Evolutionary conservation across 306 rosid genomes (phyloP).

Genomic region (Quercus agrifolia): DNA sequence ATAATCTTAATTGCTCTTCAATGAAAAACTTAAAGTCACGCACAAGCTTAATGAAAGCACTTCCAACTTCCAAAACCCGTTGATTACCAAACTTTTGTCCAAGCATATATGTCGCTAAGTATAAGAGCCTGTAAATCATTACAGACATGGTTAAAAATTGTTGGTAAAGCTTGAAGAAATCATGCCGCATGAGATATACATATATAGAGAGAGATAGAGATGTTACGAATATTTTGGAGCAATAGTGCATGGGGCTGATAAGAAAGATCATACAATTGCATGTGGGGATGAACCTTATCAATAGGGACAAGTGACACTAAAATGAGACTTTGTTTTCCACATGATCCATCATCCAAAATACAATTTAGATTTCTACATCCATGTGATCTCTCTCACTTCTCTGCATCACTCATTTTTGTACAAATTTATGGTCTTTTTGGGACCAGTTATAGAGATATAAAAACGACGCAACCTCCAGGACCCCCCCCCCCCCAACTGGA

Average conservation of each 20-base stretch:
- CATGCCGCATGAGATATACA: neutral
- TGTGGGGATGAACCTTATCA: constrained; percentile 4
- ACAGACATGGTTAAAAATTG: neutral
- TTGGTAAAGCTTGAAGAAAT: neutral
- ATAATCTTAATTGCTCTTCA: neutral
- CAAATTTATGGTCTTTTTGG: neutral
- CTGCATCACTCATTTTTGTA: neutral
- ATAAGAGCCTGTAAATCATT: neutral
- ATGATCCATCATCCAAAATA: neutral
- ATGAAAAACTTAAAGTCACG: neutral
- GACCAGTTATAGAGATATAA: neutral
- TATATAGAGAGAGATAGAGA: neutral
- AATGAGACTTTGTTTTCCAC: neutral
- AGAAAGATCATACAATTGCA: constrained; percentile 13
- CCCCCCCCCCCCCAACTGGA: no score
- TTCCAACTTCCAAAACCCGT: neutral
- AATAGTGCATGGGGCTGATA: constrained; percentile 12
- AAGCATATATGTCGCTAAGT: neutral
- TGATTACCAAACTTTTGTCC: neutral
- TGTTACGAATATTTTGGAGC: constrained; percentile 9
- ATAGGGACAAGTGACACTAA: neutral
- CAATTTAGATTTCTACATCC: neutral
- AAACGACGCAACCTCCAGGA: neutral
- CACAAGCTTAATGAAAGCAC: neutral
- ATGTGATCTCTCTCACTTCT: constrained; percentile 3